A percentile compares a stretch with the other conserved stretches of the same genome.
Evolutionary conservation across 352 stramenopile genomes (phyloP).

Genomic region (Phytophthora kernoviae): DNA sequence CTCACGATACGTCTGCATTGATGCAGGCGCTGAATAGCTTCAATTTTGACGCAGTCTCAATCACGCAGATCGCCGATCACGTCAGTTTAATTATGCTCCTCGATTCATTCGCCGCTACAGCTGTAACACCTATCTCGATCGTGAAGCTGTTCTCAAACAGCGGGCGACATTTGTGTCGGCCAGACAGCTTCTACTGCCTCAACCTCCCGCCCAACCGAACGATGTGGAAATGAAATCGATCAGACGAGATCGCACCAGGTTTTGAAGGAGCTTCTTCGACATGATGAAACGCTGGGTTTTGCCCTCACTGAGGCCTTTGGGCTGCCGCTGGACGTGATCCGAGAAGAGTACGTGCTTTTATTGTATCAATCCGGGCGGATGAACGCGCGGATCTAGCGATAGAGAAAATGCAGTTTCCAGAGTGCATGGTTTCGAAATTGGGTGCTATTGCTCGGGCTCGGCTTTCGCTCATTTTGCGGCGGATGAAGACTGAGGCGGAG

Average conservation of each 20-base stretch:
- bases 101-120: slow-evolving; percentile 77
- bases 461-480: slow-evolving; percentile 69
- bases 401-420: slow-evolving; percentile 71
- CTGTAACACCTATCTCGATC: slow-evolving; percentile 72
- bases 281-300: slow-evolving; percentile 70
- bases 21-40: slow-evolving; percentile 53
- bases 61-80: slow-evolving; percentile 57
- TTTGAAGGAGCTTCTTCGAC: slow-evolving; percentile 74
- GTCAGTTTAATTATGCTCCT: slow-evolving; percentile 79
- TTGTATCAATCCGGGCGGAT: slow-evolving; percentile 80
- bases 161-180: slow-evolving; percentile 57
- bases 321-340: slow-evolving; percentile 72
- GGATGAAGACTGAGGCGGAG: slow-evolving; percentile 79
- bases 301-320: slow-evolving; percentile 74
- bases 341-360: slow-evolving; percentile 81
- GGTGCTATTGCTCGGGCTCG: slow-evolving; percentile 74
- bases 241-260: slow-evolving; percentile 57
- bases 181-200: slow-evolving; percentile 51
- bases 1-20: slow-evolving; percentile 48
- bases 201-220: slow-evolving; percentile 10
- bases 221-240: slow-evolving; percentile 35
- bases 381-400: slow-evolving; percentile 71
- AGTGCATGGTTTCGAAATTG: slow-evolving; percentile 61
- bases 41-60: slow-evolving; percentile 42
- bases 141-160: slow-evolving; percentile 62